Evolutionary conservation across 441 rosid species (phyloP).

Genomic region (Erodium texanum): DNA sequence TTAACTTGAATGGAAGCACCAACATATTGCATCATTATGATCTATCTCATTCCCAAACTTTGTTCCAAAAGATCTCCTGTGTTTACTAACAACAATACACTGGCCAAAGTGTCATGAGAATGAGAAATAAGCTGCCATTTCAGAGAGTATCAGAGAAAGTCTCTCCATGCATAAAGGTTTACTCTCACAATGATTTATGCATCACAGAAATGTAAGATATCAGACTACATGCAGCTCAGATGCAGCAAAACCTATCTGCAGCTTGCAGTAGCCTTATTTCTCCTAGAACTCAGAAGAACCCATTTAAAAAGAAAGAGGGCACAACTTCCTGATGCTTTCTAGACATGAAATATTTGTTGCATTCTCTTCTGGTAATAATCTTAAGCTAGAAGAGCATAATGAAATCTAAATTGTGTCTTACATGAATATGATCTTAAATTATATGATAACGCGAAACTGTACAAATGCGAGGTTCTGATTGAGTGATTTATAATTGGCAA

Average conservation of each 20-base stretch:
- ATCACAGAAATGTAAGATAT: constrained; percentile 20
- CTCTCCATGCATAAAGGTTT: constrained; percentile 69
- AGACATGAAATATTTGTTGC: too few species aligned
- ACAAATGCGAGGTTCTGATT: too few species aligned
- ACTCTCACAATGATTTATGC: constrained; percentile 73
- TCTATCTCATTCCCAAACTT: constrained; percentile 86
- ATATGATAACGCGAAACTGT: neutral
- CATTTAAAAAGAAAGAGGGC: neutral
- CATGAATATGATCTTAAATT: neutral
- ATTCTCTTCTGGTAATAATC: too few species aligned
- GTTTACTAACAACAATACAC: constrained; percentile 95
- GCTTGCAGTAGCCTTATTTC: neutral
- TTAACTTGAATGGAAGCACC: constrained; percentile 84
- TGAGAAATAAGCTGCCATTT: constrained; percentile 71
- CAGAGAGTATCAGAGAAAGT: constrained; percentile 74
- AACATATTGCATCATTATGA: constrained; percentile 77
- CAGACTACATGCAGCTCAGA: too few species aligned
- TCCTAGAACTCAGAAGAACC: neutral
- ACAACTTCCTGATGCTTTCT: neutral
- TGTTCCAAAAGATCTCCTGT: constrained; percentile 80
- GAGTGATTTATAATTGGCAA: too few species aligned
- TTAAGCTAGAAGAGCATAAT: neutral
- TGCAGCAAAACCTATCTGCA: too few species aligned
- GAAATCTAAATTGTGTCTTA: neutral
- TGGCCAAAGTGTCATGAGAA: constrained; percentile 64